These are phyloP conservation scores for Botryotinia calthae DNA, from an alignment of 2,329 filamentous ascomycete genomes.

Conservation along the genomic window DNA sequence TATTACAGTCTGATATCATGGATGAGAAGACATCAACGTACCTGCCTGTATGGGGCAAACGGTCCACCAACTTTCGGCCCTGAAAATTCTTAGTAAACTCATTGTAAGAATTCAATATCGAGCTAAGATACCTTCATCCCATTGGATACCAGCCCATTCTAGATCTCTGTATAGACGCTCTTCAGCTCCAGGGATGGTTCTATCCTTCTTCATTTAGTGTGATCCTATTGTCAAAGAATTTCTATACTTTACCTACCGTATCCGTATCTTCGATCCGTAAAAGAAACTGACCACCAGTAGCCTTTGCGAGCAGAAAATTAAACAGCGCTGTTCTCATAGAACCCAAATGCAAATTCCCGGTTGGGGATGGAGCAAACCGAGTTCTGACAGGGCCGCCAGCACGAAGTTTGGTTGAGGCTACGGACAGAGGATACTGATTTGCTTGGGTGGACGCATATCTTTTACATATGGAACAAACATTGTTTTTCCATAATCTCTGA, in stretches of 20 bases:
- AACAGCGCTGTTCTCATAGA: conserved; percentile 92
- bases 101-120: neutral
- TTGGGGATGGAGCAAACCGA: conserved; percentile 93
- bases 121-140: conserved; percentile 73
- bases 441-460: conserved; percentile 13
- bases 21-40: conserved; percentile 40
- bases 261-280: conserved; percentile 94
- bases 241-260: conserved; percentile 54
- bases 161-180: conserved; percentile 74
- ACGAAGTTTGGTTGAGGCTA: conserved; percentile 38
- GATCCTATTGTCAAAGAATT: conserved; percentile 8
- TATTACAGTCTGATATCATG: conserved; percentile 21
- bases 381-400: conserved; percentile 64
- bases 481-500: conserved; percentile 15
- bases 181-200: conserved; percentile 81
- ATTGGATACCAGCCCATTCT: conserved; percentile 82
- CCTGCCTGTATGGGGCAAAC: conserved; percentile 82
- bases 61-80: conserved; percentile 78
- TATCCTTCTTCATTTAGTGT: conserved; percentile 44
- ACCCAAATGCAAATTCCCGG: conserved; percentile 88
- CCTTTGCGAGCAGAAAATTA: conserved; percentile 86
- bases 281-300: conserved; percentile 85
- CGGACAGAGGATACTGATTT: conserved; percentile 20
- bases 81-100: conserved; percentile 39
- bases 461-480: conserved; percentile 10